Conservation (phyloP, 2,329 filamentous ascomycete species). For the Aspergillus sp. region DNA sequence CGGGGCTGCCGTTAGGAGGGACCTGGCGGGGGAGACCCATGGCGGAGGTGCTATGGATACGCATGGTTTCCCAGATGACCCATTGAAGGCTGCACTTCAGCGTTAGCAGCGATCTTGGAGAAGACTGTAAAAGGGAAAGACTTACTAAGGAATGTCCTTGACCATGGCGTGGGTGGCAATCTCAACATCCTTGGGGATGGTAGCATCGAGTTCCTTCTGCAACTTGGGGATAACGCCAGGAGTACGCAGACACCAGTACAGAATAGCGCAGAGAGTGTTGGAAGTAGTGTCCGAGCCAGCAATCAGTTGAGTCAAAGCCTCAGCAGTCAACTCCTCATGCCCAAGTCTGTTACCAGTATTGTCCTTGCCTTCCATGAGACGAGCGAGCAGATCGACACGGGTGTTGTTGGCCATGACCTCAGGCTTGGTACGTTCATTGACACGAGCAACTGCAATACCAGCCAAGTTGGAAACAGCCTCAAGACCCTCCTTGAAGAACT, state of each 20-base stretch:
- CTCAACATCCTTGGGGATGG: constrained; percentile 53
- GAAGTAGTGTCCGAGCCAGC: constrained; percentile 61
- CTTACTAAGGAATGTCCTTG: constrained; percentile 63
- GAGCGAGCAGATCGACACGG: constrained; percentile 72
- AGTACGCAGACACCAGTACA: constrained; percentile 67
- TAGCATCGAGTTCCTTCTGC: constrained; percentile 66
- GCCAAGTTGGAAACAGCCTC: constrained; percentile 71
- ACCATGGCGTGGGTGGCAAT: constrained; percentile 69
- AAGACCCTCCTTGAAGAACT: constrained; percentile 71
- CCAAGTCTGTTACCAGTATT: constrained; percentile 69
- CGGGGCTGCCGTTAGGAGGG: constrained; percentile 55
- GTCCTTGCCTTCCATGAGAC: constrained; percentile 80
- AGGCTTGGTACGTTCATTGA: constrained; percentile 64
- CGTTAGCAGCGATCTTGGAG: constrained; percentile 3
- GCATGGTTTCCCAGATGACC: constrained; percentile 77
- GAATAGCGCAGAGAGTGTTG: constrained; percentile 72
- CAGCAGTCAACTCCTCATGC: constrained; percentile 74
- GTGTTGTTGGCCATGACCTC: constrained; percentile 54
- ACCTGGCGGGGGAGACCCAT: constrained; percentile 76
- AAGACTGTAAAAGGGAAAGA: background rate
- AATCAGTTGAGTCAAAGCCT: constrained; percentile 82
- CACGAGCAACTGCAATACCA: constrained; percentile 79
- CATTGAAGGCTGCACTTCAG: constrained; percentile 46
- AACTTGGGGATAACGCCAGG: constrained; percentile 66
- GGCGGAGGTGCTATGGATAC: constrained; percentile 77